phyloP scores from a whole-genome alignment of 2,329 filamentous ascomycete genomes.

The Pseudogymnoascus sp. region DNA sequence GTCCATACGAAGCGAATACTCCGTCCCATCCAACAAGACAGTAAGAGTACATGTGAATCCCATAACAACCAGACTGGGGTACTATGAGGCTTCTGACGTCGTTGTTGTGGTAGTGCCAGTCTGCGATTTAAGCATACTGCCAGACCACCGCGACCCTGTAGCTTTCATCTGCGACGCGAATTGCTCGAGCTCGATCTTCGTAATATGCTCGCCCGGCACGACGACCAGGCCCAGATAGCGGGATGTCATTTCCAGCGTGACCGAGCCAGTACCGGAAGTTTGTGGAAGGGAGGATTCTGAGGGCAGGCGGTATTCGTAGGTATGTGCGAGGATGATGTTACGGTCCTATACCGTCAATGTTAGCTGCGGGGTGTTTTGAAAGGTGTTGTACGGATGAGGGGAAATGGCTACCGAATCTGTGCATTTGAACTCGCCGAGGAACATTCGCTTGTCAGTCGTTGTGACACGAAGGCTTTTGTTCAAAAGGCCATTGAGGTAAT shows the following conservation, averaged over 20 bases:
- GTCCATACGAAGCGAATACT: not conserved
- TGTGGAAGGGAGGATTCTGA: slow-evolving; percentile 40
- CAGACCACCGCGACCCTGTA: not conserved
- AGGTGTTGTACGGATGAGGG: not conserved
- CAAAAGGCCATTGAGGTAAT: slow-evolving; percentile 58
- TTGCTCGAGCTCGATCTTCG: slow-evolving; percentile 81
- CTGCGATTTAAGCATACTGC: not conserved
- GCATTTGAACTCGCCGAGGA: slow-evolving; percentile 87
- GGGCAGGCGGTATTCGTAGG: slow-evolving; percentile 83
- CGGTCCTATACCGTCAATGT: slow-evolving; percentile 51
- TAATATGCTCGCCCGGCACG: slow-evolving; percentile 77
- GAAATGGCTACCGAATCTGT: slow-evolving; percentile 64
- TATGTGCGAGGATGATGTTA: slow-evolving; percentile 78
- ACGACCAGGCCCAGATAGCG: slow-evolving; percentile 86
- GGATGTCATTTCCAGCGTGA: slow-evolving; percentile 67
- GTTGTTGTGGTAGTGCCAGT: not conserved
- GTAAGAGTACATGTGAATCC: not conserved
- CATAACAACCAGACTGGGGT: not conserved
- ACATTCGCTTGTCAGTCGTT: slow-evolving; percentile 77
- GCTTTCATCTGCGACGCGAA: slow-evolving; percentile 41
- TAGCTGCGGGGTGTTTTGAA: not conserved
- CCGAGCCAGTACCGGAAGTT: slow-evolving; percentile 29
- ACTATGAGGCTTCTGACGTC: not conserved
- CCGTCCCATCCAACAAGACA: too few species aligned
- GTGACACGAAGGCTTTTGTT: slow-evolving; percentile 73